Evolutionary conservation across 2,329 filamentous ascomycete species (phyloP), one percentile per base, ranked within the genome.

Genomic region (Phaeosphaeriaceae sp.): DNA sequence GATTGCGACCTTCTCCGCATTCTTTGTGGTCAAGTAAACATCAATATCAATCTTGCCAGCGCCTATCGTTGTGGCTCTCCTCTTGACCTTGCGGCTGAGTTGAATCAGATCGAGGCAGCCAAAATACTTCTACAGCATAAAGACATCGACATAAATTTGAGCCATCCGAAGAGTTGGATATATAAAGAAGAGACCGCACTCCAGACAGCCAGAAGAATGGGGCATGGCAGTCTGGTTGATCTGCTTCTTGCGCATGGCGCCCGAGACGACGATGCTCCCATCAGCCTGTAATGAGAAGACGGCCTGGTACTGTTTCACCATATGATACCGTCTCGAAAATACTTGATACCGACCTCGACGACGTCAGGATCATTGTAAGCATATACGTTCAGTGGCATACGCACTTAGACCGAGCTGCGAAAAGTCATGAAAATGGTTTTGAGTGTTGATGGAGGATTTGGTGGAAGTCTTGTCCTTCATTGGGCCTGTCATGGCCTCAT

Each of bases 181-280:
- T 4, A 17, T 25, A 11, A 7, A n/a, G 21, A 31, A 6, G 13
- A 6, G 1, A 24, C 33, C n/a, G 17, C 51, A 42, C 22, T 57
- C 20, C 13, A 36, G 9, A 15, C 11, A 13, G 48, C 51, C 4
- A 42, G 24, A 19, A 19, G 13, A 7, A 24, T 48, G 3, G 19
- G 31, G 7, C 22, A 51, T 46, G 31, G 15, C 17, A 42, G 51
- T 22, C 48, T 51, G 19, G 51, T 46, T 10, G 27, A 49, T 7
- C 24, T 58, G 7, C 52, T 55, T 40, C 52, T 58, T 31, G 44
- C 53, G 24, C 25, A 55, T 21, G 33, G 49, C 40, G 51, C 17
- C 3, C 4, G 13, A 15, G 31, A 36, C 11, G 9, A 36, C 13
- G 31, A 36, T 15, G 11, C 31, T 13, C 31, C 13, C 3, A 3